These are phyloP conservation scores for Saturnispora serradocipensis DNA, from an alignment of 805 yeast species.

Conservation along the genomic window DNA sequence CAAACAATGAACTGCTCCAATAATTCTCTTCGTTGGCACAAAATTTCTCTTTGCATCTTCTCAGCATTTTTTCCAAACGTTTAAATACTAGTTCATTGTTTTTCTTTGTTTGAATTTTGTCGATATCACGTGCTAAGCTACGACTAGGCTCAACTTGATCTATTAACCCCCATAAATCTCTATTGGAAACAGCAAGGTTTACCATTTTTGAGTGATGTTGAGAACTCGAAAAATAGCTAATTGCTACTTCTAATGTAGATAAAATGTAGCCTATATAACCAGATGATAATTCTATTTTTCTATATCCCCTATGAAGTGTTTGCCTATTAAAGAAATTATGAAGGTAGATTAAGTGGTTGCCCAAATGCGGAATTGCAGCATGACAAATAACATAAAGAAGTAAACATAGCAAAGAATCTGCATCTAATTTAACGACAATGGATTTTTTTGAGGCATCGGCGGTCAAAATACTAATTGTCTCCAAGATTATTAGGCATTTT, in stretches of 20 bases:
- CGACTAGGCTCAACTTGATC: background rate
- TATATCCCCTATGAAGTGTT: background rate
- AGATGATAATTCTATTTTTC: background rate
- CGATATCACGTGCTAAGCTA: background rate
- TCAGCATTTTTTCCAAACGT: background rate
- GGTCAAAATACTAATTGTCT: conserved; percentile 46
- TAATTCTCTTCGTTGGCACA: background rate
- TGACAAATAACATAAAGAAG: conserved; percentile 62
- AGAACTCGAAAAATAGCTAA: conserved; percentile 46
- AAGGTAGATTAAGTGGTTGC: conserved; percentile 57
- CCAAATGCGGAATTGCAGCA: conserved; percentile 48
- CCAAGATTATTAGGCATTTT: conserved; percentile 41
- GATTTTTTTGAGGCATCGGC: conserved; percentile 15
- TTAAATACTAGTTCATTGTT: background rate
- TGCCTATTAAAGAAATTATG: conserved; percentile 34
- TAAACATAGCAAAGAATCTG: conserved; percentile 71
- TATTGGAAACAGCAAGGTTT: background rate
- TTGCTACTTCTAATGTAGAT: conserved; percentile 77
- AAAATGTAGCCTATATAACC: conserved; percentile 53
- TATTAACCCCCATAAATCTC: background rate
- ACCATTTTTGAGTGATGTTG: conserved; percentile 26
- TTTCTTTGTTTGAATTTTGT: background rate
- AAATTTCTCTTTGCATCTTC: background rate
- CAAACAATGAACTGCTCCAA: background rate
- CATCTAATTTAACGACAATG: conserved; percentile 40